Percentiles rank a stretch among this genome's conserved stretches.
phyloP scores from a whole-genome alignment of 1,284 basidiomycete genomes.

The Trametes sp. region DNA sequence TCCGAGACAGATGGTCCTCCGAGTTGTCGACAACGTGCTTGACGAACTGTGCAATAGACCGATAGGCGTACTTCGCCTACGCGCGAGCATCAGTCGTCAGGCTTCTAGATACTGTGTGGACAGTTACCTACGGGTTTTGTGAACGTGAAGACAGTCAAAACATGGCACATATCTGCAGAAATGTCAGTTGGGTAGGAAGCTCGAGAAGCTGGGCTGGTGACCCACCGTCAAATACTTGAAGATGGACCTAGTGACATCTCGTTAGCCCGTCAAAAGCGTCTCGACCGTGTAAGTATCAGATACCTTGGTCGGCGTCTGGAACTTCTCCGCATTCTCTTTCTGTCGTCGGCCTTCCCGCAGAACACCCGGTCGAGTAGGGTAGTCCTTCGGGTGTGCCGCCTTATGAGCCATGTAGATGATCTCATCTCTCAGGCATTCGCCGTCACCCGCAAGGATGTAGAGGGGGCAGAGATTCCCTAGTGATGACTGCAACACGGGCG shows the following conservation, averaged over 20 bases:
- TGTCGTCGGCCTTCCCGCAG: conserved; percentile 56
- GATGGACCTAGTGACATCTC: conserved; percentile 60
- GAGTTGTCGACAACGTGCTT: conserved; percentile 56
- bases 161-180: conserved; percentile 65
- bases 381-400: conserved; percentile 78
- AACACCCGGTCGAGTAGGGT: conserved; percentile 69
- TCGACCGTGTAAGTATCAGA: no score
- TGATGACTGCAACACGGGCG: conserved; percentile 79
- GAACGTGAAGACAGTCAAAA: conserved; percentile 77
- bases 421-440: conserved; percentile 85
- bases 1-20: conserved; percentile 44
- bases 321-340: conserved; percentile 59
- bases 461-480: conserved; percentile 85
- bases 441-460: conserved; percentile 81
- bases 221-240: conserved; percentile 72
- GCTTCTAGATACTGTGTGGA: neutral
- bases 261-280: no score
- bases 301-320: conserved; percentile 74
- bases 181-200: neutral
- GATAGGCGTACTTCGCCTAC: conserved; percentile 66
- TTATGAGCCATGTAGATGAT: conserved; percentile 86
- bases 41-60: conserved; percentile 62
- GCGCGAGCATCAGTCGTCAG: neutral
- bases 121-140: conserved; percentile 56
- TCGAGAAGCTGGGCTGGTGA: neutral